phyloP scores from a whole-genome alignment of 2,329 filamentous ascomycete genomes.

The Colletotrichum magnum region DNA sequence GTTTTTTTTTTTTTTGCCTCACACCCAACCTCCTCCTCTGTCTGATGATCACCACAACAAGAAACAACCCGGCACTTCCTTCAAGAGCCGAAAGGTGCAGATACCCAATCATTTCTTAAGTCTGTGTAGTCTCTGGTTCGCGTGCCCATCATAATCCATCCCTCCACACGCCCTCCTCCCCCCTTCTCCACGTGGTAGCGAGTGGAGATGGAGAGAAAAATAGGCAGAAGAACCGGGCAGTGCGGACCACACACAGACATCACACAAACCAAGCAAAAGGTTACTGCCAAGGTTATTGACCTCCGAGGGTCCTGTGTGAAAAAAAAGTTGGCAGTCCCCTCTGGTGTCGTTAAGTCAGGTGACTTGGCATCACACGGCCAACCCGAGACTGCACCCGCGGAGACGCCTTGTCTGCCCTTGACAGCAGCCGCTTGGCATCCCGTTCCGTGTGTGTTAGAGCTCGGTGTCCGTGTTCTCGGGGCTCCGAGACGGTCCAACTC shows the following conservation, averaged over 20 bases:
- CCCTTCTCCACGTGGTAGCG: no score
- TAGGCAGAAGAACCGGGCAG: not conserved
- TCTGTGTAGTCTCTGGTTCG: no score
- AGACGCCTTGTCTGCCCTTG: not conserved
- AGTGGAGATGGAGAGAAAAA: not conserved
- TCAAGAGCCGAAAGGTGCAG: no score
- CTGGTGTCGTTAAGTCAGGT: not conserved
- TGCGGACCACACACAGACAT: not conserved
- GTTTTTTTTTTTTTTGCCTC: no score
- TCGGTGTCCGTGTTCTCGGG: not conserved
- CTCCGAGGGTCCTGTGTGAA: not conserved
- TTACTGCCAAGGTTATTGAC: conserved; percentile 2
- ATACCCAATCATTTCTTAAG: no score
- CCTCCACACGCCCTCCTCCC: no score
- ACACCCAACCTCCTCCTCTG: no score
- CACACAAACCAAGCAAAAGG: not conserved
- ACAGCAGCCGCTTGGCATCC: not conserved
- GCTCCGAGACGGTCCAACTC: not conserved
- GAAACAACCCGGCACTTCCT: no score
- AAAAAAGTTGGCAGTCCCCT: not conserved
- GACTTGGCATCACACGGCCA: conserved; percentile 1
- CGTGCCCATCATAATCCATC: no score
- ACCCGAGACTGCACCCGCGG: not conserved
- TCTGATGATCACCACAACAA: no score
- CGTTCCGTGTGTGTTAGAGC: not conserved